These are phyloP conservation scores for Cutaneotrichosporon dermatis DNA, from an alignment of 1,284 basidiomycete genomes.

Conservation along the genomic window DNA sequence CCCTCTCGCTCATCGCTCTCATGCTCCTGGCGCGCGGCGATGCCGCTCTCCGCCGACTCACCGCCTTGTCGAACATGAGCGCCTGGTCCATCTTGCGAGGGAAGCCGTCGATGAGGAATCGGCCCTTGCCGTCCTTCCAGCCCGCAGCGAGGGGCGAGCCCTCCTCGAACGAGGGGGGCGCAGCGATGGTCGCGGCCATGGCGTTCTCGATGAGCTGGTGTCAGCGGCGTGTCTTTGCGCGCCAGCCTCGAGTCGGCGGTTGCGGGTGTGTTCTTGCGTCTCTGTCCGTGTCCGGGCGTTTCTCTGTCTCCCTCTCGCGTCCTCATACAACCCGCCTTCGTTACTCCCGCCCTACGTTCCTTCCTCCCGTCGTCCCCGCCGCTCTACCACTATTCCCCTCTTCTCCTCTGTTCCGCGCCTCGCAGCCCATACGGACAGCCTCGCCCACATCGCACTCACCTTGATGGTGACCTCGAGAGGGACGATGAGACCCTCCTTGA, in stretches of 20 bases:
- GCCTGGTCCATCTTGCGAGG: conserved; percentile 99
- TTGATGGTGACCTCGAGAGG: conserved; percentile 97
- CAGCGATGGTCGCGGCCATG: conserved; percentile 64
- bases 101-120: conserved; percentile 97
- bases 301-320: too few relatives aligned
- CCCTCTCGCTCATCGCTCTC: too few relatives aligned
- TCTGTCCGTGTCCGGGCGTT: too few relatives aligned
- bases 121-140: conserved; percentile 70
- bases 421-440: background rate
- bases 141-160: conserved; percentile 41
- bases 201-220: conserved; percentile 78
- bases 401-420: background rate
- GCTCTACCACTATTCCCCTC: too few relatives aligned
- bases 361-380: too few relatives aligned
- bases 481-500: conserved; percentile 90
- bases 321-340: too few relatives aligned
- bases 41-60: conserved; percentile 47
- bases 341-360: too few relatives aligned
- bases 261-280: too few relatives aligned
- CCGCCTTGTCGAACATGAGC: conserved; percentile 81
- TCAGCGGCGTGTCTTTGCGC: background rate
- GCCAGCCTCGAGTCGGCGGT: too few relatives aligned
- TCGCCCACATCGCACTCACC: conserved; percentile 24
- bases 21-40: too few relatives aligned
- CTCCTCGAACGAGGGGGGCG: conserved; percentile 32